These are phyloP conservation scores for Daldinia decipiens DNA, from an alignment of 495 filamentous ascomycete genomes.

Conservation along the genomic window DNA sequence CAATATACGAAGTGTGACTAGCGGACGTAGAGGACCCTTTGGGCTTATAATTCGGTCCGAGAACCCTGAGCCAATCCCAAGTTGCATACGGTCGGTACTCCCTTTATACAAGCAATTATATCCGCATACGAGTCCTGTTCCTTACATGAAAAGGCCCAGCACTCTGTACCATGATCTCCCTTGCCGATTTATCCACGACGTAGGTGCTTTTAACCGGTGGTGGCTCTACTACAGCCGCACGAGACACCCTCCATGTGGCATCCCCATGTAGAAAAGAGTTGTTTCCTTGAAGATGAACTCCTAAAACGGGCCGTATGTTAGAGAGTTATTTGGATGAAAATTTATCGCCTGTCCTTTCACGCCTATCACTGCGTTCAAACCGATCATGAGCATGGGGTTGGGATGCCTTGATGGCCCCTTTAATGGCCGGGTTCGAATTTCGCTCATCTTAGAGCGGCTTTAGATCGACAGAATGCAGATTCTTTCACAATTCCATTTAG, in stretches of 20 bases:
- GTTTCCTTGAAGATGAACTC: conserved; percentile 22
- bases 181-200: conserved; percentile 42
- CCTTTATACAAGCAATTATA: conserved; percentile 30
- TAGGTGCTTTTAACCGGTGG: conserved; percentile 40
- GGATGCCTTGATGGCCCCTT: conserved; percentile 1
- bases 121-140: conserved; percentile 28
- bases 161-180: conserved; percentile 31
- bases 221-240: conserved; percentile 32
- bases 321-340: conserved; percentile 22
- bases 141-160: conserved; percentile 41
- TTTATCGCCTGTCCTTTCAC: conserved; percentile 30
- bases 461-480: conserved; percentile 24
- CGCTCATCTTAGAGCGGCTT: background rate
- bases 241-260: conserved; percentile 26
- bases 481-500: background rate
- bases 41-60: conserved; percentile 42
- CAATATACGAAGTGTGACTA: conserved; percentile 34
- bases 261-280: conserved; percentile 26
- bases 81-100: conserved; percentile 28
- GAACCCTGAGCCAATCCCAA: conserved; percentile 35
- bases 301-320: conserved; percentile 38
- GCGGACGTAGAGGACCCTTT: conserved; percentile 20
- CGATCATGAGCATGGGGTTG: conserved; percentile 2
- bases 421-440: conserved; percentile 4
- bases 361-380: conserved; percentile 1